Evolutionary conservation across 2,329 filamentous ascomycete genomes (phyloP).

Genomic region (Cladosporium sp.): DNA sequence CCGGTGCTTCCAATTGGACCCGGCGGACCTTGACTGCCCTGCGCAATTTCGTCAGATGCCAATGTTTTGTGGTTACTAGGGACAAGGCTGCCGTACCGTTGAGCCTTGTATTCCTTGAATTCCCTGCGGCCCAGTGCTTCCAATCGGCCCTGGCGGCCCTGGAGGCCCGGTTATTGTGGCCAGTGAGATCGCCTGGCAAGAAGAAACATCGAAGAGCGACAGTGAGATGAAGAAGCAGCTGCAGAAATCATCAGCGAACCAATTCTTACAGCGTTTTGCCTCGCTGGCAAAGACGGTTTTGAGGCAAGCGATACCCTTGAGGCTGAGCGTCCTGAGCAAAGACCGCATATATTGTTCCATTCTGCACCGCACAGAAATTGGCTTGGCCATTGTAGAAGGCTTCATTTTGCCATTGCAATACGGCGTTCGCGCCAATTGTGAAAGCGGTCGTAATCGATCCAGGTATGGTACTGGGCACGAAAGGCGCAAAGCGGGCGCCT

Average conservation of each 20-base stretch:
- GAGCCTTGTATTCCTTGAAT: slow-evolving; percentile 6
- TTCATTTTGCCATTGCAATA: slow-evolving; percentile 30
- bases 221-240: slow-evolving; percentile 30
- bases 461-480: slow-evolving; percentile 29
- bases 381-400: slow-evolving; percentile 33
- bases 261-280: background rate
- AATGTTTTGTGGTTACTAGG: background rate
- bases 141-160: slow-evolving; percentile 9
- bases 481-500: slow-evolving; percentile 26
- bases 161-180: slow-evolving; percentile 13
- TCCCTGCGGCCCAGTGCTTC: slow-evolving; percentile 3
- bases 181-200: slow-evolving; percentile 27
- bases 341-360: slow-evolving; percentile 34
- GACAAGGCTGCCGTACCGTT: background rate
- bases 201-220: slow-evolving; percentile 29
- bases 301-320: slow-evolving; percentile 14
- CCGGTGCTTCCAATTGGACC: slow-evolving; percentile 19
- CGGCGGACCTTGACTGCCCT: slow-evolving; percentile 9
- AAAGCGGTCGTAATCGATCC: slow-evolving; percentile 31
- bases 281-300: background rate
- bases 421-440: slow-evolving; percentile 24
- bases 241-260: background rate
- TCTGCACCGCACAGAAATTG: slow-evolving; percentile 31
- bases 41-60: background rate
- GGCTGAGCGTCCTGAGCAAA: slow-evolving; percentile 30